Base-by-base conservation (phyloP, 2,329 filamentous ascomycete genomes). In the Colletotrichum paranaense region DNA sequence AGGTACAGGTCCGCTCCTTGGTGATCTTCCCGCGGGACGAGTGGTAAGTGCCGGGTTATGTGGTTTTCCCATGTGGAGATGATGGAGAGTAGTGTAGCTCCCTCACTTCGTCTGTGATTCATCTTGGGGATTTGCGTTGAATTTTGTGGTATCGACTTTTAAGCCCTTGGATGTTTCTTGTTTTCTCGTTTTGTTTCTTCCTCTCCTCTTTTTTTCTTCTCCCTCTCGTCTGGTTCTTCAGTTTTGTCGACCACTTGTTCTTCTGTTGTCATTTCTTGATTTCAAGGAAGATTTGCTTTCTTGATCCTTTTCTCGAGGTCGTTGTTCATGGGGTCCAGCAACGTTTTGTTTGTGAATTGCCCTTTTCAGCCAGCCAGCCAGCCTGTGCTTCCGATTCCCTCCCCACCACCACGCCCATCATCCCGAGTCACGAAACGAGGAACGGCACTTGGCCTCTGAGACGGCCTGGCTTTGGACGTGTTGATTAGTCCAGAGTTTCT, bases 331-430 rank as follows among this genome's bases (percentile, higher is more conserved):
- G 42, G 19, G 19, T 30, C 22, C 19, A 6, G 12, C 22, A n/a
- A 22, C 19, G 32, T 19, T 19, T 42, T 42, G 38, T 42, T 30
- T n/a, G 16, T 24, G 14, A 12, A 22, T 55, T 19, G 5, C 30
- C 5, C 28, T 24, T 26, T 26, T 19, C 62, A 53, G 58, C 49
- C 68, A 68, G 58, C 49, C 68, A 68, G 68, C 68, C 64, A 60
- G 62, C 62, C 68, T 72, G 68, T 49, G 68, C 68, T 57, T 49
- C n/a, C 5, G 8, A 52, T 7, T 49, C 67, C 12, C 2, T 19
- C 42, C 66, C 22, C 3, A 22, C 19, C 22, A 14, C 5, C 32
- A 26, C 35, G 16, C n/a, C 35, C 35, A 28, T 38, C 28, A 42
- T 32, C 19, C 38, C 62, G 28, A 53, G 11, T 16, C 55, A 6